A percentile compares a stretch with the other conserved stretches of the same genome.
Evolutionary conservation across 768 basidiomycete species (phyloP).

Genomic region (Hygrocybe punicea): DNA sequence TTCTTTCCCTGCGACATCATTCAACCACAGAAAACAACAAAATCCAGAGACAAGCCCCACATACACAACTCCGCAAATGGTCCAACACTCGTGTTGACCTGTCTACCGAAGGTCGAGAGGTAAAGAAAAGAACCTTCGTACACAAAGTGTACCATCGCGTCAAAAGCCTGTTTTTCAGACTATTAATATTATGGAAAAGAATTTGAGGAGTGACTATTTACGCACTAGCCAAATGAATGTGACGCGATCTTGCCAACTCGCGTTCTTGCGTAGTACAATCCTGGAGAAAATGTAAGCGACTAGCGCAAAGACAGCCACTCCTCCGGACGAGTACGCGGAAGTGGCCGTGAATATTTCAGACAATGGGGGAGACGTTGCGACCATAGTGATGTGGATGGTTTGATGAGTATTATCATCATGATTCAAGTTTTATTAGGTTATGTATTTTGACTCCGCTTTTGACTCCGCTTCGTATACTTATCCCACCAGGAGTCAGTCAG

Average conservation of each 20-base stretch:
- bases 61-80: slow-evolving; percentile 72
- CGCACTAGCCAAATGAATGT: slow-evolving; percentile 79
- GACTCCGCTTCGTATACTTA: too few relatives aligned
- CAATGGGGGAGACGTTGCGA: neutral
- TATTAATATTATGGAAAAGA: neutral
- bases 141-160: slow-evolving; percentile 73
- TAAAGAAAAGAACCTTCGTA: slow-evolving; percentile 82
- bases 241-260: slow-evolving; percentile 58
- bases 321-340: slow-evolving; percentile 61
- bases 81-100: slow-evolving; percentile 66
- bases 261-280: slow-evolving; percentile 58
- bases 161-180: slow-evolving; percentile 56
- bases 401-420: too few relatives aligned
- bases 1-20: slow-evolving; percentile 58
- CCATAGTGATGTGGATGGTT: neutral
- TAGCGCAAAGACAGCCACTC: slow-evolving; percentile 49
- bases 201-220: slow-evolving; percentile 8
- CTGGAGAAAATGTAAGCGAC: slow-evolving; percentile 54
- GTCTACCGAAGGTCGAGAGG: slow-evolving; percentile 68
- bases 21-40: neutral
- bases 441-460: too few relatives aligned
- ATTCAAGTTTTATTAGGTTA: too few relatives aligned
- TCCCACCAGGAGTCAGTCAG: too few relatives aligned
- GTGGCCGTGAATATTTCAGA: slow-evolving; percentile 49
- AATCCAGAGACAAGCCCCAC: slow-evolving; percentile 20